These are phyloP conservation scores for Chlamydomonas schloesseri DNA, from an alignment of 139 green algal species.

Conservation along the genomic window DNA sequence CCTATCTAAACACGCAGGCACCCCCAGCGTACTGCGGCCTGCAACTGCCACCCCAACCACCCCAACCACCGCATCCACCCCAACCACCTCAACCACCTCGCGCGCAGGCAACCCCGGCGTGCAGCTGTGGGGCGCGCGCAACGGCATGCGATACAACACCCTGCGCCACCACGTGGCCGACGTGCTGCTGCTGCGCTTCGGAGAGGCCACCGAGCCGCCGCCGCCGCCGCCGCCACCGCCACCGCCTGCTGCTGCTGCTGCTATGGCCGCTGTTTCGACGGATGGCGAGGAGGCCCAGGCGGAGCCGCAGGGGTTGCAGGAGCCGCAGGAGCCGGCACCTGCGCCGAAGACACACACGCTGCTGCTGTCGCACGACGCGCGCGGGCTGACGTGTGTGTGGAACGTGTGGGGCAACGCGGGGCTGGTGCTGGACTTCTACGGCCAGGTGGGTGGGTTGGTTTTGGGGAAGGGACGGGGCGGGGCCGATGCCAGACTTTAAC, in stretches of 20 bases:
- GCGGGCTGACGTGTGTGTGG: conserved; percentile 22
- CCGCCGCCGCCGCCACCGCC: not conserved
- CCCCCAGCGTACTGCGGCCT: too few relatives aligned
- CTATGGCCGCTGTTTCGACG: too few relatives aligned
- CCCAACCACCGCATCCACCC: not conserved
- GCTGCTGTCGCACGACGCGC: conserved; percentile 30
- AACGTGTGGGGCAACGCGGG: conserved; percentile 20
- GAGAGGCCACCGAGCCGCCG: not conserved
- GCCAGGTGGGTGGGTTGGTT: not conserved
- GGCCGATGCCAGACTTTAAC: too few relatives aligned
- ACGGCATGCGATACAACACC: not conserved
- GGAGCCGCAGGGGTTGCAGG: too few relatives aligned
- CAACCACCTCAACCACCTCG: not conserved
- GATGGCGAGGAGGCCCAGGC: too few relatives aligned
- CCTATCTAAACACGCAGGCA: too few relatives aligned
- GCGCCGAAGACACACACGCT: not conserved
- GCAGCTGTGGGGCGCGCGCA: conserved; percentile 15
- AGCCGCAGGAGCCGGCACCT: not conserved
- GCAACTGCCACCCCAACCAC: not conserved
- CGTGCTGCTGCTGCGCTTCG: conserved; percentile 5
- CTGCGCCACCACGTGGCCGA: conserved; percentile 22
- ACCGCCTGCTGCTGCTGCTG: not conserved
- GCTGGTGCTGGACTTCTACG: not conserved
- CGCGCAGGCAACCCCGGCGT: conserved; percentile 9
- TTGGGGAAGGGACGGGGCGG: too few relatives aligned